phyloP scores from a whole-genome alignment of 2,329 filamentous ascomycete species.

The Clonostachys rosea region DNA sequence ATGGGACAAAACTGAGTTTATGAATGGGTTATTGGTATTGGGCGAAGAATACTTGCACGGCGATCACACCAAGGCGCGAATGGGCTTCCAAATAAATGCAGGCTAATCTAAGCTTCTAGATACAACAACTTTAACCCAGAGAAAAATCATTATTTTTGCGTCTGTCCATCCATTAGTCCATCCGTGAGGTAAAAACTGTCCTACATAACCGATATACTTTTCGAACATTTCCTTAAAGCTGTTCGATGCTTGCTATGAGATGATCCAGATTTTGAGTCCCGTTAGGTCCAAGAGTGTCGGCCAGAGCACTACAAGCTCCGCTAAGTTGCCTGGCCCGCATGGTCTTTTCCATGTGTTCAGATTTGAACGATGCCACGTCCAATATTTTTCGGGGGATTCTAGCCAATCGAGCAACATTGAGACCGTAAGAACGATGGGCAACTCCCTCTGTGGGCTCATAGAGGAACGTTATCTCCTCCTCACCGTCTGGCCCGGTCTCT shows the following conservation, averaged over 20 bases:
- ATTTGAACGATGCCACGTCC: conserved; percentile 76
- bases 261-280: conserved; percentile 41
- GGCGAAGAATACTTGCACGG: no score
- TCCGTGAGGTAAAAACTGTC: no score
- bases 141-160: no score
- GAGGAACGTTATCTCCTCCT: conserved; percentile 85
- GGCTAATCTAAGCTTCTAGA: background rate
- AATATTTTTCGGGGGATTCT: conserved; percentile 73
- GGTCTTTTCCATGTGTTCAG: conserved; percentile 71
- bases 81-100: background rate
- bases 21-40: no score
- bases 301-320: conserved; percentile 37
- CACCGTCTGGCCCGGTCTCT: conserved; percentile 34
- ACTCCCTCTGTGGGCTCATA: conserved; percentile 91
- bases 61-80: no score
- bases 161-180: no score
- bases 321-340: conserved; percentile 59
- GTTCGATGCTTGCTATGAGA: conserved; percentile 51
- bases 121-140: background rate
- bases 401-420: conserved; percentile 88
- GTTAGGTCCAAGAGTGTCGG: conserved; percentile 29
- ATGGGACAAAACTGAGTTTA: no score
- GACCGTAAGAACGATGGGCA: conserved; percentile 87
- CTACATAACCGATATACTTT: no score
- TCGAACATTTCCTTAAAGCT: conserved; percentile 35